Evolutionary conservation across 305 asterid species (phyloP).

Genomic region (Fraxinus albicans): DNA sequence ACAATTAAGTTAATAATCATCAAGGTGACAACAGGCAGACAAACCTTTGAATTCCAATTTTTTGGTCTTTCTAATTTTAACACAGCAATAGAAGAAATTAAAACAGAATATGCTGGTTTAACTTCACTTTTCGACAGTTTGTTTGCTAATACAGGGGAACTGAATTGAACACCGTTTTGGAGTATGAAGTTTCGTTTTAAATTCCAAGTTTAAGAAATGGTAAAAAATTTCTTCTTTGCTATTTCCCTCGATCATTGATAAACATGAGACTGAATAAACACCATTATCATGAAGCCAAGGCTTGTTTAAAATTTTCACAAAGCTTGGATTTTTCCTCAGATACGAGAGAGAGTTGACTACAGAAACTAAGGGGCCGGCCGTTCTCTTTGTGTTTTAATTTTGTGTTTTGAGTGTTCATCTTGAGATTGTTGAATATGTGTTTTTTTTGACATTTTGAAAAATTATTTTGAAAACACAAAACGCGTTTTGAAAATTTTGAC

Average conservation of each 20-base stretch:
- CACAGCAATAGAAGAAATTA: background rate
- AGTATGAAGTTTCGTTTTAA: background rate
- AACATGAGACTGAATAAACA: background rate
- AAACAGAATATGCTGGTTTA: background rate
- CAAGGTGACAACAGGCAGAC: background rate
- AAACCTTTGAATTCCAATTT: too few relatives aligned
- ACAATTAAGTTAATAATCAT: background rate
- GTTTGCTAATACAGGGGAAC: background rate
- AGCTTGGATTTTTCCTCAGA: background rate
- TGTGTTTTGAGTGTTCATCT: too few relatives aligned
- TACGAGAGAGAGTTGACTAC: background rate
- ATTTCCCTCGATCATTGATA: background rate
- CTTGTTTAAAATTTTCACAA: background rate
- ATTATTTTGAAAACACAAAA: too few relatives aligned
- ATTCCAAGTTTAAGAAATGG: background rate
- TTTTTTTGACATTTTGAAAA: too few relatives aligned
- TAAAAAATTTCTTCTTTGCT: background rate
- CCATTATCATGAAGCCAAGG: background rate
- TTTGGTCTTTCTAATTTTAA: too few relatives aligned
- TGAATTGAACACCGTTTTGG: background rate
- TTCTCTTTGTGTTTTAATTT: too few relatives aligned
- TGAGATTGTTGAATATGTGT: too few relatives aligned
- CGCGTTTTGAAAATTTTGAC: too few relatives aligned
- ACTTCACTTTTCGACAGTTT: background rate
- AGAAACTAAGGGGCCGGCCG: background rate